These are phyloP conservation scores for Talaromyces wortmannii DNA, from an alignment of 495 filamentous ascomycete species.

Conservation along the genomic window DNA sequence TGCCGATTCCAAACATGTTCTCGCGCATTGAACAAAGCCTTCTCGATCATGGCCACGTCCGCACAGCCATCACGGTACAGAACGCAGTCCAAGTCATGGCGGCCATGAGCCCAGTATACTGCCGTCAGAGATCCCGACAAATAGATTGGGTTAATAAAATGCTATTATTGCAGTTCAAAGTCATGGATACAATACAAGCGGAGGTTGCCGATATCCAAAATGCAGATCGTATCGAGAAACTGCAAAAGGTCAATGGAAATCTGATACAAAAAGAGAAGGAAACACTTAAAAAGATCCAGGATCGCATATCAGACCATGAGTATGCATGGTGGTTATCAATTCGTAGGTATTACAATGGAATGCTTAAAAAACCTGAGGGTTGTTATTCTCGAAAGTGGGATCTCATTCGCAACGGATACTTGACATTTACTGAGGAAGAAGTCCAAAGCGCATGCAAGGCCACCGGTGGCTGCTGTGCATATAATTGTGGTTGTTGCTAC, in stretches of 20 bases:
- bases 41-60: background rate
- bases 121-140: background rate
- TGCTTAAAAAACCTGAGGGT: background rate
- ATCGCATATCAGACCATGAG: background rate
- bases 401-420: background rate
- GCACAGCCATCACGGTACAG: background rate
- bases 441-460: background rate
- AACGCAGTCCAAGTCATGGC: background rate
- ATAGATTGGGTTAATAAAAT: background rate
- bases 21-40: background rate
- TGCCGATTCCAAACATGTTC: background rate
- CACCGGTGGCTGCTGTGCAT: conserved; percentile 1
- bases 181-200: background rate
- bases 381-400: conserved; percentile 1
- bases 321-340: background rate
- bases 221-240: background rate
- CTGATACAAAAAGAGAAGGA: background rate
- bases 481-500: conserved; percentile 1
- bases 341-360: background rate
- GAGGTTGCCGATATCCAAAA: background rate
- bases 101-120: background rate
- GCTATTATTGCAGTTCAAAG: background rate
- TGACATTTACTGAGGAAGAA: background rate
- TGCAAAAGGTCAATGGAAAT: background rate
- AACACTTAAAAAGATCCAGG: background rate